These are phyloP conservation scores for Microdochium trichocladiopsis DNA, from an alignment of 2,329 filamentous ascomycete genomes.

Conservation along the genomic window DNA sequence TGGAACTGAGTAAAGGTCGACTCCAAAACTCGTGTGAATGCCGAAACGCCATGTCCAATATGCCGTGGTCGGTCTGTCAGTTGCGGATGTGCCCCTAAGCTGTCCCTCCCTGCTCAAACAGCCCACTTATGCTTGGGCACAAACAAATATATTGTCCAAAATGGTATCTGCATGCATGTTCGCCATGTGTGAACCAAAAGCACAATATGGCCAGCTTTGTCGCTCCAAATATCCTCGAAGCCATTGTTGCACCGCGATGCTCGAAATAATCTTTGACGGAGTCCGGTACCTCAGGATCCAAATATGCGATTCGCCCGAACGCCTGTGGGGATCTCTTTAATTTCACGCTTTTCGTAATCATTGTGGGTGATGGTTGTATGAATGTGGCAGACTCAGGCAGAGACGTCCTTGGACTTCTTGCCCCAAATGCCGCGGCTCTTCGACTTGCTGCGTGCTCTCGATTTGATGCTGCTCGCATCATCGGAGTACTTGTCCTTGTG, in stretches of 20 bases:
- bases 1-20: not conserved
- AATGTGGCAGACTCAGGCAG: not conserved
- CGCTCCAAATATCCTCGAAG: not conserved
- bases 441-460: slow-evolving; percentile 67
- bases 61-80: too few relatives aligned
- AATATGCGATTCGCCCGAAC: not conserved
- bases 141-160: not conserved
- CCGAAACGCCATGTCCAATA: too few relatives aligned
- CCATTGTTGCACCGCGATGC: not conserved
- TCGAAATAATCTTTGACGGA: not conserved
- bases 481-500: slow-evolving; percentile 92
- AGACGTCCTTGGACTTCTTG: slow-evolving; percentile 32
- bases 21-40: not conserved
- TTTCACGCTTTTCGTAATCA: not conserved
- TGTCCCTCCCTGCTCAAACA: too few relatives aligned
- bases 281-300: not conserved
- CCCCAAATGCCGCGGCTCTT: slow-evolving; percentile 69
- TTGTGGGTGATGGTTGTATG: not conserved
- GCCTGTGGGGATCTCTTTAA: not conserved
- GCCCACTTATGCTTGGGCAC: too few relatives aligned
- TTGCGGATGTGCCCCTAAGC: too few relatives aligned
- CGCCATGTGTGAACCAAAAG: not conserved
- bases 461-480: slow-evolving; percentile 39
- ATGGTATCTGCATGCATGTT: not conserved
- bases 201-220: not conserved